Conservation (phyloP, 768 basidiomycete species). For the Tulasnella sp. region DNA sequence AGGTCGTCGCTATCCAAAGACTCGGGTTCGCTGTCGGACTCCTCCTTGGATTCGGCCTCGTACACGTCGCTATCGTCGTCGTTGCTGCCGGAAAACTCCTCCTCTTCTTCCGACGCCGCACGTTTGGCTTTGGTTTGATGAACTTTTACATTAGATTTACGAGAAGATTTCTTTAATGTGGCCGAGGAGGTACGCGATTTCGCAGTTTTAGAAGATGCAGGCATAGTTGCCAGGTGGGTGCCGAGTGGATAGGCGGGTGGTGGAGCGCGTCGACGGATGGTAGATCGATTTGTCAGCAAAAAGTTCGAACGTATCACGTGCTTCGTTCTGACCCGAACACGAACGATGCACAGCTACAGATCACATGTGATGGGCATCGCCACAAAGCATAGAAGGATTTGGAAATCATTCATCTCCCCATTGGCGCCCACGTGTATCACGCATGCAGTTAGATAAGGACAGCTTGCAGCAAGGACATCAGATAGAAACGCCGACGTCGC, state of each 20-base stretch:
- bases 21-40: slow-evolving; percentile 34
- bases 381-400: too few species aligned
- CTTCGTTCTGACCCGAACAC: too few species aligned
- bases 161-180: neutral
- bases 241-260: neutral
- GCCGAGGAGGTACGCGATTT: neutral
- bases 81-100: neutral
- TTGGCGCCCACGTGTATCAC: too few species aligned
- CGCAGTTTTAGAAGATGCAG: neutral
- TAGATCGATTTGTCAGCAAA: neutral
- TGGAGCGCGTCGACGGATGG: neutral
- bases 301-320: neutral
- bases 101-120: neutral
- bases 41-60: slow-evolving; percentile 22
- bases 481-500: too few species aligned
- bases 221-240: neutral
- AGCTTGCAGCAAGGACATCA: too few species aligned
- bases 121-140: neutral
- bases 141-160: neutral
- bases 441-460: too few species aligned
- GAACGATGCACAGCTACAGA: too few species aligned
- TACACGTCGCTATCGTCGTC: neutral
- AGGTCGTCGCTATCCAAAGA: slow-evolving; percentile 39
- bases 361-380: too few species aligned
- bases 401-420: too few species aligned